phyloP scores from a whole-genome alignment of 768 basidiomycete species.

The Lepiota subincarnata region DNA sequence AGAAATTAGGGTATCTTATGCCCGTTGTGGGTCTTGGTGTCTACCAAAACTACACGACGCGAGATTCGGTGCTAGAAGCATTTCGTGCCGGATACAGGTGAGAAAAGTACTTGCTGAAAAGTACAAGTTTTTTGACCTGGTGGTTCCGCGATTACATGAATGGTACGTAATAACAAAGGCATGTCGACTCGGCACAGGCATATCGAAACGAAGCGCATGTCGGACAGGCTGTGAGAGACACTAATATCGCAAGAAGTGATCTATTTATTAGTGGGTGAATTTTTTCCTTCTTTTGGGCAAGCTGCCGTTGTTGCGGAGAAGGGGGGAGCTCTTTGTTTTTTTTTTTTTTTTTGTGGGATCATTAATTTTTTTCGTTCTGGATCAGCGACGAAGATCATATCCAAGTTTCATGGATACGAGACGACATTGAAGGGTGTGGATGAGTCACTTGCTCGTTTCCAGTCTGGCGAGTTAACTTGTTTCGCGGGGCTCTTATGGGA shows the following conservation, averaged over 20 bases:
- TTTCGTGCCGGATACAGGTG: conserved; percentile 57
- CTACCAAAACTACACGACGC: conserved; percentile 59
- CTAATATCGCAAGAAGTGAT: conserved; percentile 51
- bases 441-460: conserved; percentile 53
- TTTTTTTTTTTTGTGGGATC: no score
- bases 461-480: conserved; percentile 46
- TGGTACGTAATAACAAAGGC: conserved; percentile 33
- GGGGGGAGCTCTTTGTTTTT: no score
- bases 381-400: conserved; percentile 63
- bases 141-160: background rate
- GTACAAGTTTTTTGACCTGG: no score
- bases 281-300: background rate
- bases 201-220: conserved; percentile 66
- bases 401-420: conserved; percentile 59
- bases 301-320: no score
- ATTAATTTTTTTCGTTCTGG: background rate
- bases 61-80: conserved; percentile 54
- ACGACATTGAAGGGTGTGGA: conserved; percentile 55
- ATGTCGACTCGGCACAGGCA: conserved; percentile 68
- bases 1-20: conserved; percentile 46
- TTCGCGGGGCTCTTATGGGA: no score
- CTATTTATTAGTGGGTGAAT: conserved; percentile 63
- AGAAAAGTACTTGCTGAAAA: background rate
- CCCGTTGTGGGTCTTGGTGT: conserved; percentile 71
- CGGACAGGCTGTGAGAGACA: conserved; percentile 54